Percentiles rank a stretch among this genome's conserved stretches.
Evolutionary conservation across 257 asterid genomes (phyloP).

Genomic region (Solanum dulcamara): DNA sequence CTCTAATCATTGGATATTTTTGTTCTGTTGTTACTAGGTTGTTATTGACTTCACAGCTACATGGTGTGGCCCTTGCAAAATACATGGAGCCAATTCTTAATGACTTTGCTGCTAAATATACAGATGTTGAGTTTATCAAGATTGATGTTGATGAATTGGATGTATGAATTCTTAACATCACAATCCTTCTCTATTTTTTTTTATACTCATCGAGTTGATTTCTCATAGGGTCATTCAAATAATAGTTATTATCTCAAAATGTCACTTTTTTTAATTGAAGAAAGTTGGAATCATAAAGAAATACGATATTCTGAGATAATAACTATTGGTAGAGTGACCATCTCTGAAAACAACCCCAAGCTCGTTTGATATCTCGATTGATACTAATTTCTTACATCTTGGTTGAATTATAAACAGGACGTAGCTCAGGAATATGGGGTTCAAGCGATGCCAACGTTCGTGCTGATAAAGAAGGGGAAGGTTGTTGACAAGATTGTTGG

Average conservation of each 20-base stretch:
- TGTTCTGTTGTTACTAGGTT: neutral
- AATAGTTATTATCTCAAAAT: neutral
- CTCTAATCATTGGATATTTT: neutral
- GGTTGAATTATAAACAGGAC: conserved; percentile 23
- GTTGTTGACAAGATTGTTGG: conserved; percentile 44
- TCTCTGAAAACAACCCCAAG: neutral
- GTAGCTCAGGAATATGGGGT: conserved; percentile 54
- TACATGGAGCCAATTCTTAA: conserved; percentile 19
- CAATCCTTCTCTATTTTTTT: neutral
- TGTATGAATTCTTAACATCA: neutral
- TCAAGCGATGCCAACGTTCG: conserved; percentile 53
- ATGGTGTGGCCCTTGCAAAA: conserved; percentile 34
- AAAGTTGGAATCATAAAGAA: neutral
- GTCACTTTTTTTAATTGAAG: neutral
- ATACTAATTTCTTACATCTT: too few relatives aligned
- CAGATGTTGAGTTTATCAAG: conserved; percentile 25
- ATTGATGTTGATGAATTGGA: conserved; percentile 29
- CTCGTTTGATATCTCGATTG: neutral
- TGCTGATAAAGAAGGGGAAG: conserved; percentile 49
- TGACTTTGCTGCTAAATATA: conserved; percentile 11
- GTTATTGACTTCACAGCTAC: conserved; percentile 28
- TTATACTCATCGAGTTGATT: neutral
- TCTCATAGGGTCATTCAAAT: neutral
- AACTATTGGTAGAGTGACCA: neutral
- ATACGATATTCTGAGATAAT: neutral